Evolutionary conservation across 805 yeast species (phyloP), one percentile per base, ranked within the genome.

Genomic region (Suhomyces faveliae): DNA sequence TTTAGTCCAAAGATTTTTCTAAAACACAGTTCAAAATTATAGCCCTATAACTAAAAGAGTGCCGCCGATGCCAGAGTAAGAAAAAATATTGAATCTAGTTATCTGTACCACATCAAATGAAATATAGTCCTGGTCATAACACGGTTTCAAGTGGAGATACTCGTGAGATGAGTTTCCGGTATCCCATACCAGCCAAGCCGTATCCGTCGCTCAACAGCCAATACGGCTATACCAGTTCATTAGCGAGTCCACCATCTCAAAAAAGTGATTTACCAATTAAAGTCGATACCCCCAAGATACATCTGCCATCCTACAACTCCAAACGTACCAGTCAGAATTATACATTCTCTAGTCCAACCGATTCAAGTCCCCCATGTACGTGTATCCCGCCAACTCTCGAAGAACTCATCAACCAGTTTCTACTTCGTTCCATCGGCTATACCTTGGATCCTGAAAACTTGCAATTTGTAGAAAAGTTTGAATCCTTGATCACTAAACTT

Each of bases 401-500:
- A 15, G 68, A 63, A 38, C 59, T 71, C 20, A 50, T 69, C 11
- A 61, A 62, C 51, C 71, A 69, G 53, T 62, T 69, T 29, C 68
- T 66, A 50, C 57, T 61, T 30, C 43, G 53, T 33, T 53, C 67
- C 19, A 54, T 63, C 46, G 52, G 59, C 45, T 51, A 54, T 20
- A 51, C 52, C 17, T 33, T 50, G 17, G 52, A 60, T 43, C 40
- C 51, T 3, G 43, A 47, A 5, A 57, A 58, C 17, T 21, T 47
- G 11, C 52, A 53, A 4, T 51, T 51, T 19, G 69, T 60, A 25
- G 50, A 53, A 9, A 49, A 57, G 27, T 77, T 77, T 54, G 59
- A 61, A 44, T 54, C 61, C 12, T 71, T 62, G 51, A 61, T 73
- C n/a, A 48, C 39, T 12, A 58, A 63, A n/a, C 60, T 68, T 27